These are phyloP conservation scores for Pistacia atlantica DNA, from an alignment of 345 rosid genomes.

Conservation along the genomic window DNA sequence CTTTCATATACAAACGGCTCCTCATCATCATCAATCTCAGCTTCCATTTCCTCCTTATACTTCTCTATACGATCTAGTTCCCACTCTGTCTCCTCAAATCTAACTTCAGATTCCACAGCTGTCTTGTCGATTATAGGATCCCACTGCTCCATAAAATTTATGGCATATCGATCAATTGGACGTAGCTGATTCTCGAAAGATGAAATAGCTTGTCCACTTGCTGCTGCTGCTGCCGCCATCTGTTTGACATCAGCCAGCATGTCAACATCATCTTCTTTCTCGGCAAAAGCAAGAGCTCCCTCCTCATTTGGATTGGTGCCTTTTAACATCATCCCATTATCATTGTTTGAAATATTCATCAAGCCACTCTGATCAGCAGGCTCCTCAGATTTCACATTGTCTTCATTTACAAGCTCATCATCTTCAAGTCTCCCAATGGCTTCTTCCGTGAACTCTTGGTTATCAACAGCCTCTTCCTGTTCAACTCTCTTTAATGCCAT, in stretches of 20 bases:
- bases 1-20: conserved; percentile 97
- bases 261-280: conserved; percentile 83
- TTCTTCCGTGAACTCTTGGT: conserved; percentile 98
- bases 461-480: conserved; percentile 98
- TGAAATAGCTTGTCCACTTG: conserved; percentile 86
- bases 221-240: conserved; percentile 94
- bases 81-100: conserved; percentile 93
- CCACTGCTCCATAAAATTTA: conserved; percentile 86
- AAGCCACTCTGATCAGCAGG: conserved; percentile 54
- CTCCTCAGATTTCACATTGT: conserved; percentile 78
- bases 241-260: conserved; percentile 93
- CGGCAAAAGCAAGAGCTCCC: conserved; percentile 52
- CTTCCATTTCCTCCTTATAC: conserved; percentile 99
- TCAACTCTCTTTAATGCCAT: conserved; percentile 98
- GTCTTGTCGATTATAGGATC: conserved; percentile 90
- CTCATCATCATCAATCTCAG: conserved; percentile 98
- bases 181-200: conserved; percentile 86
- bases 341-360: conserved; percentile 41
- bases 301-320: conserved; percentile 51
- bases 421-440: conserved; percentile 86
- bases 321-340: conserved; percentile 33
- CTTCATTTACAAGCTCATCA: conserved; percentile 86
- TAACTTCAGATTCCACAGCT: conserved; percentile 65
- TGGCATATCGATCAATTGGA: conserved; percentile 95
- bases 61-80: conserved; percentile 94